Percentiles rank a stretch among this genome's conserved stretches.
These are phyloP conservation scores for Magnusiomyces sp. DNA, from an alignment of 1,139 yeast species.

Conservation along the genomic window DNA sequence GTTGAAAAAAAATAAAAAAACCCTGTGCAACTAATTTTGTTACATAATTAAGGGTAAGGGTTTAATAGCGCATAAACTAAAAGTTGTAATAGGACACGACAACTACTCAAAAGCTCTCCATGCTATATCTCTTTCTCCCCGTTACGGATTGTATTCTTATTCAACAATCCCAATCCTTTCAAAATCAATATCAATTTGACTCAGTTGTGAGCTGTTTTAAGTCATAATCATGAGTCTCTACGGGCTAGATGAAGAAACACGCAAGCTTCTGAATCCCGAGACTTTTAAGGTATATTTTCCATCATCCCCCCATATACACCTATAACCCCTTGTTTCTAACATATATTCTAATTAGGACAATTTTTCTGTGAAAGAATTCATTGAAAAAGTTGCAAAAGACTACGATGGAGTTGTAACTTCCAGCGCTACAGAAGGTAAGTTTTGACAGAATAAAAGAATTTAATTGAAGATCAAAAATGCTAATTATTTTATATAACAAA, in stretches of 20 bases:
- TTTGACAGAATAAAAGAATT: background rate
- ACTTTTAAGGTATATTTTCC: constrained; percentile 44
- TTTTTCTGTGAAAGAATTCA: constrained; percentile 68
- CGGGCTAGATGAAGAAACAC: constrained; percentile 64
- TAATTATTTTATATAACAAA: constrained; percentile 16
- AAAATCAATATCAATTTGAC: too few relatives aligned
- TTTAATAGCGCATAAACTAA: too few relatives aligned
- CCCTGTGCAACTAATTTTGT: too few relatives aligned
- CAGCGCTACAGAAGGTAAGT: constrained; percentile 46
- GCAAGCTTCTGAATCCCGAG: constrained; percentile 57
- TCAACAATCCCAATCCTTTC: too few relatives aligned
- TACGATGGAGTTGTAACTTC: constrained; percentile 35
- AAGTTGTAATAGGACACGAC: too few relatives aligned
- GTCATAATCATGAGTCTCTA: constrained; percentile 30
- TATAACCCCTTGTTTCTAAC: constrained; percentile 1
- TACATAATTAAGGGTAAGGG: too few relatives aligned
- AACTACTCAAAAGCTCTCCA: too few relatives aligned
- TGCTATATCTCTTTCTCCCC: too few relatives aligned
- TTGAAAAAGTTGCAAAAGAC: constrained; percentile 73
- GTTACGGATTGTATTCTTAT: too few relatives aligned
- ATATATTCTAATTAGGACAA: constrained; percentile 34
- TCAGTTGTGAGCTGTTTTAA: background rate
- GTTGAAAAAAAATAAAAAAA: too few relatives aligned
- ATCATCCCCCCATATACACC: background rate
- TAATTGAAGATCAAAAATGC: background rate